These are phyloP conservation scores for Lophium mytilinum DNA, from an alignment of 495 filamentous ascomycete genomes.

Conservation along the genomic window DNA sequence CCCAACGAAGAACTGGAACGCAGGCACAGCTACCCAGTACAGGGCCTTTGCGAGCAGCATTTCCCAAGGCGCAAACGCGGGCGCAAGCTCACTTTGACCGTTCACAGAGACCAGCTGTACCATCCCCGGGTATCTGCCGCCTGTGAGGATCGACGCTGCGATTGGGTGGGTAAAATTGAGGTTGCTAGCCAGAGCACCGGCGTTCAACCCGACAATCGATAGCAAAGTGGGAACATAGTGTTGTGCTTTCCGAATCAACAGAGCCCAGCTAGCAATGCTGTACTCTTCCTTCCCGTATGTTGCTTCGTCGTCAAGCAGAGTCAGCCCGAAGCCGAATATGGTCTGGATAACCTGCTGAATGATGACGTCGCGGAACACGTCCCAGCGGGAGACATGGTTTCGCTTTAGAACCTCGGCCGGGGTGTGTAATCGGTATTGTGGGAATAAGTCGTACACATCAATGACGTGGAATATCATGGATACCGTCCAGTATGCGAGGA, in stretches of 20 bases:
- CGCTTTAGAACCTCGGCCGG: constrained; percentile 78
- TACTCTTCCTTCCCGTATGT: constrained; percentile 68
- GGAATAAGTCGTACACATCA: constrained; percentile 72
- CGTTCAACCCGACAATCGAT: constrained; percentile 35
- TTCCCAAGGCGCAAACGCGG: constrained; percentile 63
- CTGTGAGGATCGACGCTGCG: constrained; percentile 59
- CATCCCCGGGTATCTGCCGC: constrained; percentile 62
- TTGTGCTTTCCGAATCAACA: constrained; percentile 61
- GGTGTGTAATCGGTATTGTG: constrained; percentile 84
- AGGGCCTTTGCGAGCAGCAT: constrained; percentile 60
- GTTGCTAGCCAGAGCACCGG: constrained; percentile 33
- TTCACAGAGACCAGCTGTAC: constrained; percentile 22
- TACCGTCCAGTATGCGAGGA: constrained; percentile 78
- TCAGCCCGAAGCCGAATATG: constrained; percentile 50
- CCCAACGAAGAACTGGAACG: constrained; percentile 62
- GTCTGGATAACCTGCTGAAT: constrained; percentile 86
- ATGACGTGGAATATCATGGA: constrained; percentile 83
- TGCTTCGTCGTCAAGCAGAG: constrained; percentile 56
- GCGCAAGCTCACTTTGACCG: constrained; percentile 19
- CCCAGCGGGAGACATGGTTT: constrained; percentile 73
- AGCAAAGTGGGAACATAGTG: constrained; percentile 55
- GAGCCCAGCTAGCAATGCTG: constrained; percentile 76
- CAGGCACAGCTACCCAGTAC: constrained; percentile 72
- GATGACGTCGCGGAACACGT: constrained; percentile 80
- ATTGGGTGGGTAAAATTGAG: constrained; percentile 45